Percentiles rank a stretch among this genome's conserved stretches.
Evolutionary conservation across 129 eudicot genomes (phyloP).

Genomic region (Centella asiatica): DNA sequence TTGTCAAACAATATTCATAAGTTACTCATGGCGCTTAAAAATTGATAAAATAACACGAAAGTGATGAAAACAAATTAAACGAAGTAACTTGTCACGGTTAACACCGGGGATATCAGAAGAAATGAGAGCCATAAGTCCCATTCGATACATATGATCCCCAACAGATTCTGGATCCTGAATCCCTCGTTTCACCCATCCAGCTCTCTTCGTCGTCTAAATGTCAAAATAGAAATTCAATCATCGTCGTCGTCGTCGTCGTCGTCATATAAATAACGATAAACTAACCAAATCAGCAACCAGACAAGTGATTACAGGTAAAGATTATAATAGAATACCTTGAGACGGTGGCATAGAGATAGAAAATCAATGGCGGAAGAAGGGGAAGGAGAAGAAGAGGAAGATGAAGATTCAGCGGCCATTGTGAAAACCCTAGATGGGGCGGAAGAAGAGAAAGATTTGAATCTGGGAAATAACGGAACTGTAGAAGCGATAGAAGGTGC

Average conservation of each 20-base stretch:
- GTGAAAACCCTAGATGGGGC: conserved; percentile 28
- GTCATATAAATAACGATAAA: too few species aligned
- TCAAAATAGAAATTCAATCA: background rate
- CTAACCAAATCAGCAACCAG: background rate
- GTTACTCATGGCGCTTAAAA: background rate
- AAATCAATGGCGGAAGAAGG: conserved; percentile 84
- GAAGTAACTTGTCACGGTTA: conserved; percentile 72
- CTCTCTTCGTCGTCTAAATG: conserved; percentile 81
- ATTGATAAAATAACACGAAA: background rate
- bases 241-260: too few species aligned
- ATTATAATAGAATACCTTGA: conserved; percentile 42
- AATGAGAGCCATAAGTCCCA: conserved; percentile 93
- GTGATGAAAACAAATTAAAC: background rate
- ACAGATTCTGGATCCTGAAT: conserved; percentile 77
- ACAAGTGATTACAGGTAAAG: background rate
- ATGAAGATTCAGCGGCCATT: conserved; percentile 42
- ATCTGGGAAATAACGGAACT: conserved; percentile 20
- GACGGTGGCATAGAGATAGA: conserved; percentile 76
- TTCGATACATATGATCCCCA: conserved; percentile 95
- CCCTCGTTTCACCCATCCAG: conserved; percentile 85
- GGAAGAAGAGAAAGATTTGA: conserved; percentile 21
- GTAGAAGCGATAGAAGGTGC: conserved; percentile 5
- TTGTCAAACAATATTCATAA: background rate
- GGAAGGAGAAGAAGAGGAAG: conserved; percentile 46
- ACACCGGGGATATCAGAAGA: conserved; percentile 75